Evolutionary conservation across 202 grass and related monocot species (phyloP), one percentile per base, ranked within the genome.

Genomic region (Elaeis oleifera): DNA sequence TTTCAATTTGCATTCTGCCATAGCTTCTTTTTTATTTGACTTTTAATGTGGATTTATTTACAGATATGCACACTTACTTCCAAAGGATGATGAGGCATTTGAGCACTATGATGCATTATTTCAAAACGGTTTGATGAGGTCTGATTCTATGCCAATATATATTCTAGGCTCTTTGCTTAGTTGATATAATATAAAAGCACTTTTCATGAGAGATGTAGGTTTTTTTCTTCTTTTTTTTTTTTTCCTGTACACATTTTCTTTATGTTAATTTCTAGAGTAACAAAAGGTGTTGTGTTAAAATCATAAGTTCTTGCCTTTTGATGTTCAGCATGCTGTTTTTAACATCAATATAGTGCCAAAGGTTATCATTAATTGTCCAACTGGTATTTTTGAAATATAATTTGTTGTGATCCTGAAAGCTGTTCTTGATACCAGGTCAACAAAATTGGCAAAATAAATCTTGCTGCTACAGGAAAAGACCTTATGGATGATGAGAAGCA

Each of bases 401-500:
- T 44, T 44, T 44, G 36, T 44, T 44, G 28, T 44, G 36, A 44
- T 44, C 11, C 9, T 44, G 36, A 44, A 44, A 44, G 8, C 36
- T 44, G 8, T 44, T 44, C 9, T 44, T 14, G 36, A 44, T 50
- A 29, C 27, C 65, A 99, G 94, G 94, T 89, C 77, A 94, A 73
- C 83, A 99, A 86, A 72, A 99, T 99, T 56, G 88, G 94, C 50
- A 99, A 80, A 94, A 99, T 99, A 71, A 99, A 99, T 80, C 94
- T 99, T 63, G 94, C 94, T 67, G 94, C 94, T 60, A 99, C 82
- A 39, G 94, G 94, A n/a, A 99, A 99, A 64, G 94, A 99, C 67
- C 85, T 99, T 68, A 99, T 99, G 88, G 94, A 99, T 5, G 94
- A 99, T 1, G 94, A 99, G 49, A 99, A 99, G 50, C 94, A 92